These are phyloP conservation scores for Aegilops speltoides DNA, from an alignment of 176 grass and related monocot genomes.

Conservation along the genomic window DNA sequence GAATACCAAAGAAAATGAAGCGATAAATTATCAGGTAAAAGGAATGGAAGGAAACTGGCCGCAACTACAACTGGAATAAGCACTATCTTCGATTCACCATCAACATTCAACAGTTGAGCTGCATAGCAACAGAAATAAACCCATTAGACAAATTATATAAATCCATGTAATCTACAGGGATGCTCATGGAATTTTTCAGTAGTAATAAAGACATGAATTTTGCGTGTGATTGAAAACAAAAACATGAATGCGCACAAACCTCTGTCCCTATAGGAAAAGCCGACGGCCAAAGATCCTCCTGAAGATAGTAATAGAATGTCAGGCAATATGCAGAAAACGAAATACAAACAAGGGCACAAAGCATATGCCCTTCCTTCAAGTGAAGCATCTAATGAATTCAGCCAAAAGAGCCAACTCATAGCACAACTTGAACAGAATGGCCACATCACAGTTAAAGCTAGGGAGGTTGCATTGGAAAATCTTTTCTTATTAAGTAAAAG, in stretches of 20 bases:
- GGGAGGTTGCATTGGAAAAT: not conserved
- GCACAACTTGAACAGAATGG: not conserved
- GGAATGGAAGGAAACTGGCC: constrained; percentile 53
- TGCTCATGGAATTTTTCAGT: not conserved
- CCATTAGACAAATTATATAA: constrained; percentile 1
- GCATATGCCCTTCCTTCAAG: not conserved
- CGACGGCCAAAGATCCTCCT: constrained; percentile 77
- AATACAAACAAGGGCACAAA: constrained; percentile 5
- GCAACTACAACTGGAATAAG: constrained; percentile 77
- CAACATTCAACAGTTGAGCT: constrained; percentile 73
- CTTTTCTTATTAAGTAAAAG: too few species aligned
- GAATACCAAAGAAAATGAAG: not conserved
- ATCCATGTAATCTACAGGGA: not conserved
- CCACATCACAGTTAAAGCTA: not conserved
- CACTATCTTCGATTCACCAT: constrained; percentile 72
- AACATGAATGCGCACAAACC: constrained; percentile 35
- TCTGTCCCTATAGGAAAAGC: constrained; percentile 77
- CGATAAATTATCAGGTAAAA: constrained; percentile 1
- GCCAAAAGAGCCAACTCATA: not conserved
- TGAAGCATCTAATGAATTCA: not conserved
- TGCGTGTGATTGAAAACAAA: not conserved
- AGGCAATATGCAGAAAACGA: not conserved
- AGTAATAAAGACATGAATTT: constrained; percentile 4
- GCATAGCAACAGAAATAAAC: constrained; percentile 29
- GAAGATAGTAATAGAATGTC: constrained; percentile 22